Percentiles rank a stretch among this genome's conserved stretches.
phyloP scores from a whole-genome alignment of 2,329 filamentous ascomycete genomes.

The Pseudonectria foliicola region DNA sequence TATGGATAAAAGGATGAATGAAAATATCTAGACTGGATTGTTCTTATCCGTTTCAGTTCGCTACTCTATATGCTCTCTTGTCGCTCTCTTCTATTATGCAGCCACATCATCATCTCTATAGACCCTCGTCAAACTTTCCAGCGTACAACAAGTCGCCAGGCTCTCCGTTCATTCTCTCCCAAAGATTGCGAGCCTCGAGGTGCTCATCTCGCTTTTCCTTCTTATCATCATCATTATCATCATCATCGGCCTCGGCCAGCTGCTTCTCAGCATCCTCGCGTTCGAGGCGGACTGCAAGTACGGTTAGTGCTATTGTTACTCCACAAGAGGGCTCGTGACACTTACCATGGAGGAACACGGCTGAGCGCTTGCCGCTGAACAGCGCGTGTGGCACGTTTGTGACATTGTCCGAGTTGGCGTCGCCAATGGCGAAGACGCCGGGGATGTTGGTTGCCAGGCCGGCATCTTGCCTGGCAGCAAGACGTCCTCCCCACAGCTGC shows the following conservation, averaged over 20 bases:
- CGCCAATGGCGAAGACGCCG: slow-evolving; percentile 52
- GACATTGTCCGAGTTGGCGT: slow-evolving; percentile 51
- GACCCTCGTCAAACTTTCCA: slow-evolving; percentile 31
- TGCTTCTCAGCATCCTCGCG: slow-evolving; percentile 30
- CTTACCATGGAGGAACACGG: slow-evolving; percentile 51
- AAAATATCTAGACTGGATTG: too few relatives aligned
- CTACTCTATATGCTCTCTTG: too few relatives aligned
- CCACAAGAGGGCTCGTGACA: slow-evolving; percentile 2
- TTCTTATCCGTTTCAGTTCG: too few relatives aligned
- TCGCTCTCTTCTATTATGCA: too few relatives aligned
- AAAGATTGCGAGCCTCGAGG: slow-evolving; percentile 34
- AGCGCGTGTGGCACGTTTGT: slow-evolving; percentile 57
- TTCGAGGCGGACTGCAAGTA: slow-evolving; percentile 31
- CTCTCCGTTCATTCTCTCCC: slow-evolving; percentile 38
- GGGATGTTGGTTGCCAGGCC: slow-evolving; percentile 44
- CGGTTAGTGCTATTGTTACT: slow-evolving; percentile 4
- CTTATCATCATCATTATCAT: slow-evolving; percentile 8
- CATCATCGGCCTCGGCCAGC: slow-evolving; percentile 22
- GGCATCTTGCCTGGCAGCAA: slow-evolving; percentile 33
- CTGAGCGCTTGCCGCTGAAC: slow-evolving; percentile 50
- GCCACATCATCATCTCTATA: slow-evolving; percentile 23
- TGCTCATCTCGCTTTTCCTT: slow-evolving; percentile 23
- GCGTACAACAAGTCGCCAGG: slow-evolving; percentile 38
- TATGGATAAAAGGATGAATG: too few relatives aligned
- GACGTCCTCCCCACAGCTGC: slow-evolving; percentile 33